Evolutionary conservation across 2,329 filamentous ascomycete genomes (phyloP).

Genomic region (Aspergillus luchuensis): DNA sequence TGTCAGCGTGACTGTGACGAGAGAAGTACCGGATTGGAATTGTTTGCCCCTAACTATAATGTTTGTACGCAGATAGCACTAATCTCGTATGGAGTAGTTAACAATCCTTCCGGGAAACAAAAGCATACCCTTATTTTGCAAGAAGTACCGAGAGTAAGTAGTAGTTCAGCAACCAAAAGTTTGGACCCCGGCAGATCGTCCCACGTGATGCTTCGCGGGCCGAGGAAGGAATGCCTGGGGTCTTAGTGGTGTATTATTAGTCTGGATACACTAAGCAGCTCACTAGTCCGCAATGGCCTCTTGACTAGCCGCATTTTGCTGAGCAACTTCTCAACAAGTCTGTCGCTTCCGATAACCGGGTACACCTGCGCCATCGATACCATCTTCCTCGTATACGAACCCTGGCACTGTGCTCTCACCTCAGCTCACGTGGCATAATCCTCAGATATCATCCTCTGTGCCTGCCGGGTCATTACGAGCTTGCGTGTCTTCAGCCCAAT

Average conservation of each 20-base stretch:
- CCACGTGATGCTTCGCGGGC: conserved; percentile 8
- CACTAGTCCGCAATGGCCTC: too few relatives aligned
- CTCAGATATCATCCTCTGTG: not conserved
- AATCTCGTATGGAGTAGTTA: too few relatives aligned
- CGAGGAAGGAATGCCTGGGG: conserved; percentile 3
- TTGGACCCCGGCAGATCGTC: not conserved
- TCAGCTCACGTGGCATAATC: not conserved
- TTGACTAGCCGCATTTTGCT: not conserved
- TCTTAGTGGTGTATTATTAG: not conserved
- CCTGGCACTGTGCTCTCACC: not conserved
- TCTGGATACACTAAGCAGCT: too few relatives aligned
- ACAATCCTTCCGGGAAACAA: too few relatives aligned
- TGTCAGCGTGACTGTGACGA: too few relatives aligned
- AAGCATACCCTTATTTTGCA: too few relatives aligned
- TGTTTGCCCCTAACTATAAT: too few relatives aligned
- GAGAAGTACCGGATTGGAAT: too few relatives aligned
- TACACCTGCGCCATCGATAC: not conserved
- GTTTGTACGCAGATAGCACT: too few relatives aligned
- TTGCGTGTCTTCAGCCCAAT: not conserved
- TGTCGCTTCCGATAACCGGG: not conserved
- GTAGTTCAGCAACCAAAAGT: not conserved
- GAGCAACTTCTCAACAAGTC: not conserved
- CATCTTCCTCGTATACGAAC: not conserved
- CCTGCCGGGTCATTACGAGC: not conserved
- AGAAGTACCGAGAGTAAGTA: too few relatives aligned